Base-by-base conservation (phyloP, 2,329 filamentous ascomycete species). In the Talaromyces sp. region DNA sequence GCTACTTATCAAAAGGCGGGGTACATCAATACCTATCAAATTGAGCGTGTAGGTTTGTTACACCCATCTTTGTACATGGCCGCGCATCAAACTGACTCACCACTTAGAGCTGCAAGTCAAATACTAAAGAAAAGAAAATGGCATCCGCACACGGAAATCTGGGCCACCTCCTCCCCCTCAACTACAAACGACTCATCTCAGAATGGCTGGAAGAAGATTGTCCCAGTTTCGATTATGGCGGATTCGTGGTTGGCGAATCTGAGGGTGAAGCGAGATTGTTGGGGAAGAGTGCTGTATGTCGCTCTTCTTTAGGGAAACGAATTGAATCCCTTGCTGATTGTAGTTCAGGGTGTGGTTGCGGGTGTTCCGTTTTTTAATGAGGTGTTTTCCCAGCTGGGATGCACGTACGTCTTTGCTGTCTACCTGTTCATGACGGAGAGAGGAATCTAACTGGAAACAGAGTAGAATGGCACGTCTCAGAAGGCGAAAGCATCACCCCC, bases 361-460 rank as follows among this genome's bases (percentile, higher is more conserved):
- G 95, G 95, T 64, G 87, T 95, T 3, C 95, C 95, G 2, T 99
- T 99, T 82, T 93, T 98, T 82, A 86, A 96, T 76, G 94, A 98
- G 79, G 90, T 98, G 66, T 97, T 99, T 78, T 77, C 82, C 45
- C 94, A 98, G 78, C 87, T 94, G 71, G 93, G 90, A 67, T 99
- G 95, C 86, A 87, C 86, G 80, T 86, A 80, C 72, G 84, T 81
- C 52, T 25, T 50, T 17, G 3, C 66, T 35, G 59, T 54, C 37
- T 37, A 62, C 15, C 45, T 22, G 0, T 65, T 45, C 13, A 37
- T 22, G 9, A 37, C 17, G 49, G 15, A 56, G 3, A 49, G 22
- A 15, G 11, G 45, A 27, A 25, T 4, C 22, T 50, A 3, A 50
- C 25, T 31, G 22, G 37, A 0, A 4, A 17, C 9, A 85, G 84